phyloP scores from a whole-genome alignment of 1,284 basidiomycete species.

The Dichomitus squalens region DNA sequence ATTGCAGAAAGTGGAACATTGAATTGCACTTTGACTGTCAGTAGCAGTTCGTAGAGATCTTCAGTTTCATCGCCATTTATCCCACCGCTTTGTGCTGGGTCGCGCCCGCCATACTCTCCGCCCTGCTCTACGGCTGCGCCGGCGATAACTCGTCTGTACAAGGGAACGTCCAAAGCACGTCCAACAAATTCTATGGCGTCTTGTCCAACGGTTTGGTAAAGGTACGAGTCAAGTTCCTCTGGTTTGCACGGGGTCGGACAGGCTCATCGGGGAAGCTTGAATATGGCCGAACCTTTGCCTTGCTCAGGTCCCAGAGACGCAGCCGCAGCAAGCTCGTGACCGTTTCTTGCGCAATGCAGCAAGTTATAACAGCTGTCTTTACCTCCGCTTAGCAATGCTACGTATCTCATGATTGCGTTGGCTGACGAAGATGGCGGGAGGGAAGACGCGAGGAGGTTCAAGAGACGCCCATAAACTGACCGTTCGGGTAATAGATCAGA shows the following conservation, averaged over 20 bases:
- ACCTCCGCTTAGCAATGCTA: slow-evolving; percentile 94
- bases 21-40: slow-evolving; percentile 70
- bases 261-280: slow-evolving; percentile 8
- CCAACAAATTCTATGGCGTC: slow-evolving; percentile 91
- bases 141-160: slow-evolving; percentile 81
- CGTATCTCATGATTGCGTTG: slow-evolving; percentile 77
- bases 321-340: slow-evolving; percentile 88
- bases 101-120: slow-evolving; percentile 81
- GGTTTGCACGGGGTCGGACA: slow-evolving; percentile 24
- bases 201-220: slow-evolving; percentile 98
- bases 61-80: slow-evolving; percentile 92
- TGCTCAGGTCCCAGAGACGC: slow-evolving; percentile 85
- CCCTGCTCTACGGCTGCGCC: slow-evolving; percentile 84
- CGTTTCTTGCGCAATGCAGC: slow-evolving; percentile 84
- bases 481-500: slow-evolving; percentile 4
- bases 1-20: neutral
- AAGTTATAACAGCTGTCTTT: slow-evolving; percentile 99
- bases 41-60: slow-evolving; percentile 84
- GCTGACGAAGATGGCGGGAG: neutral
- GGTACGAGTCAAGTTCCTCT: slow-evolving; percentile 99
- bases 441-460: neutral
- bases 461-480: neutral
- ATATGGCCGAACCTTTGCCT: slow-evolving; percentile 72
- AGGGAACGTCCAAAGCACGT: slow-evolving; percentile 82
- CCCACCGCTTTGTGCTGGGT: slow-evolving; percentile 48